Conservation (phyloP, 208 protist genomes). For the Porcisia hertigi region DNA sequence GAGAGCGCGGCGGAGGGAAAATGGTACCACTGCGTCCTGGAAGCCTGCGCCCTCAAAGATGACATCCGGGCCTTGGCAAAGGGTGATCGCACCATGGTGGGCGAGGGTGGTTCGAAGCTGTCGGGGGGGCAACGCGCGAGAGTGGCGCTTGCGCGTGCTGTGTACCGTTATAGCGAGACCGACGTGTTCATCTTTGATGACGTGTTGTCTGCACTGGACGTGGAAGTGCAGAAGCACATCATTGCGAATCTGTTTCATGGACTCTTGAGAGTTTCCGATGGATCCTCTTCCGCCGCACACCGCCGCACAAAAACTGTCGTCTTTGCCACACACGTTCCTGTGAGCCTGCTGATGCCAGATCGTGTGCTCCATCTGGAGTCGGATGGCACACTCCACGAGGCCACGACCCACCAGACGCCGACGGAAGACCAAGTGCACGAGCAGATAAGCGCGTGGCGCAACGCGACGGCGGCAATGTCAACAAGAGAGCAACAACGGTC, state of each 20-base stretch:
- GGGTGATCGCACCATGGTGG: slow-evolving; percentile 90
- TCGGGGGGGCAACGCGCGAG: slow-evolving; percentile 88
- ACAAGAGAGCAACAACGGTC: slow-evolving; percentile 24
- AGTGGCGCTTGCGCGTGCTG: slow-evolving; percentile 80
- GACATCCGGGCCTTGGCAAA: slow-evolving; percentile 81
- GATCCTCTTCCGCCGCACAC: not conserved
- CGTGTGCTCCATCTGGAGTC: slow-evolving; percentile 43
- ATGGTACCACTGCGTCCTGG: slow-evolving; percentile 73
- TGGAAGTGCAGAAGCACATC: slow-evolving; percentile 81
- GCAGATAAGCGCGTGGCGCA: slow-evolving; percentile 37
- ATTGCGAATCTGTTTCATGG: slow-evolving; percentile 74
- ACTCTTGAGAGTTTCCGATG: slow-evolving; percentile 33
- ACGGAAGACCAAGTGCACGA: slow-evolving; percentile 32
- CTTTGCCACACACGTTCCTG: slow-evolving; percentile 43
- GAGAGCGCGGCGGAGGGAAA: slow-evolving; percentile 36
- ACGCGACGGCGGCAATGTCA: slow-evolving; percentile 30
- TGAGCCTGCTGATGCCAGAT: slow-evolving; percentile 44
- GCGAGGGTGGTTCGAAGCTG: slow-evolving; percentile 80
- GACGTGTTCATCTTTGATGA: slow-evolving; percentile 93
- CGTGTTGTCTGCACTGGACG: slow-evolving; percentile 93
- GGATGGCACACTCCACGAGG: slow-evolving; percentile 50
- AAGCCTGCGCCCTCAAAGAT: slow-evolving; percentile 66
- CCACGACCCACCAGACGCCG: slow-evolving; percentile 20
- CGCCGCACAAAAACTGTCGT: slow-evolving; percentile 51
- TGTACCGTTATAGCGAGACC: slow-evolving; percentile 55